phyloP scores from a whole-genome alignment of 2,329 filamentous ascomycete genomes.

The Botrytis galanthina region DNA sequence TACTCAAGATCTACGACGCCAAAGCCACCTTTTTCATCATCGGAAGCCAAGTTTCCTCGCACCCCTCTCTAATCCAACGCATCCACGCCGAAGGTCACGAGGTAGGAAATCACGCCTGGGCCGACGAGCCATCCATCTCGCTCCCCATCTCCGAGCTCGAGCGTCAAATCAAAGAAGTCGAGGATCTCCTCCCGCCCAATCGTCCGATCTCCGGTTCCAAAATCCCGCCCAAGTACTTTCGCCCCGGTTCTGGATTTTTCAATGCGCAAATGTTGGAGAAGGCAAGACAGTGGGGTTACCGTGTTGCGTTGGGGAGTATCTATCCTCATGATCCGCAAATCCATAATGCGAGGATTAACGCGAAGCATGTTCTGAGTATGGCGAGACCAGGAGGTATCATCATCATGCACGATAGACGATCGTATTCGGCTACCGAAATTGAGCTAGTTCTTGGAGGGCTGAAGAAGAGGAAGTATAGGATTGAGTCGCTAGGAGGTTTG shows the following conservation, averaged over 20 bases:
- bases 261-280: constrained; percentile 64
- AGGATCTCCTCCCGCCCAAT: constrained; percentile 49
- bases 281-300: constrained; percentile 61
- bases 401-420: constrained; percentile 79
- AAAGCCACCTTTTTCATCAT: constrained; percentile 88
- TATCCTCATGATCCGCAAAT: constrained; percentile 94
- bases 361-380: constrained; percentile 78
- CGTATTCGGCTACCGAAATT: constrained; percentile 83
- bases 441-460: constrained; percentile 69
- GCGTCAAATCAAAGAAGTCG: constrained; percentile 63
- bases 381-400: constrained; percentile 73
- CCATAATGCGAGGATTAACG: constrained; percentile 65
- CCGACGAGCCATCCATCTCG: constrained; percentile 70
- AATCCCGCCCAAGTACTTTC: constrained; percentile 60
- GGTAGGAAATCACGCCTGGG: constrained; percentile 86
- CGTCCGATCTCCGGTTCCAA: constrained; percentile 42
- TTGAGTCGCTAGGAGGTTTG: constrained; percentile 70
- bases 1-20: constrained; percentile 64
- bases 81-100: constrained; percentile 65
- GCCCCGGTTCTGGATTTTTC: constrained; percentile 84
- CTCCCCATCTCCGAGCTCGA: constrained; percentile 59
- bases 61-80: constrained; percentile 53
- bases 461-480: constrained; percentile 63
- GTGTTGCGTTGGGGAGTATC: constrained; percentile 75
- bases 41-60: constrained; percentile 66